Evolutionary conservation across 2,329 filamentous ascomycete species (phyloP), one percentile per base, ranked within the genome.

Genomic region (Fusarium napiforme): DNA sequence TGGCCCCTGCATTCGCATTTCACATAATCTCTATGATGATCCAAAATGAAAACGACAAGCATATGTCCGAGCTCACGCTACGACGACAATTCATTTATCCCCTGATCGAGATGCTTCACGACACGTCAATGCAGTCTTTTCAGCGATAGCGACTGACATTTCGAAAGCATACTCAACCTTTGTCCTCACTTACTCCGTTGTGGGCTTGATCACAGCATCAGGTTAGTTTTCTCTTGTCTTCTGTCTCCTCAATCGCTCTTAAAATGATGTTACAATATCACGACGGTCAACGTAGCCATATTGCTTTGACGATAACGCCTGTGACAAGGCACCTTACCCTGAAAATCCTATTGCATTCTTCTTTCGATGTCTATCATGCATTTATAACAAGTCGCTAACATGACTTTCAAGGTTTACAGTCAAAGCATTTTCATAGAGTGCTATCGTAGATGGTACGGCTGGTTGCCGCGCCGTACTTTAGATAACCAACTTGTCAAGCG

Each of bases 21-120:
- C 42, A 58, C 45, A 58, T 72, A 68, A 71, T 75, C 75, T 78
- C 72, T 78, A 90, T 96, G 94, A 96, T 96, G 93, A 96, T 88
- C 83, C 87, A 90, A 94, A 92, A 89, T 87, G 86, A 88, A 89
- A 92, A 91, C 90, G 94, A 97, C 94, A 97, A 97, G 94, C 94
- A 97, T 97, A 97, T 97, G 94, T 97, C 94, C 88, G 92, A 97
- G 94, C 90, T 87, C 81, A 81, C 86, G 83, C 83, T 71, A 82
- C 79, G 83, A 84, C 78, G 83, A 84, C 73, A 83, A 80, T 72
- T 78, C 79, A 81, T 83, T 81, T 78, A 77, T 75, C 72, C 63
- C 67, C 79, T 81, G 79, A 81, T 78, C 61, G 71, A 78, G 75
- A 75, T 70, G 64, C 58, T 52, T 62, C 50, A 49, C 57, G 68